Percentiles rank a stretch among this genome's conserved stretches.
These are phyloP conservation scores for Hymenoscyphus repandus DNA, from an alignment of 2,329 filamentous ascomycete genomes.

Conservation along the genomic window DNA sequence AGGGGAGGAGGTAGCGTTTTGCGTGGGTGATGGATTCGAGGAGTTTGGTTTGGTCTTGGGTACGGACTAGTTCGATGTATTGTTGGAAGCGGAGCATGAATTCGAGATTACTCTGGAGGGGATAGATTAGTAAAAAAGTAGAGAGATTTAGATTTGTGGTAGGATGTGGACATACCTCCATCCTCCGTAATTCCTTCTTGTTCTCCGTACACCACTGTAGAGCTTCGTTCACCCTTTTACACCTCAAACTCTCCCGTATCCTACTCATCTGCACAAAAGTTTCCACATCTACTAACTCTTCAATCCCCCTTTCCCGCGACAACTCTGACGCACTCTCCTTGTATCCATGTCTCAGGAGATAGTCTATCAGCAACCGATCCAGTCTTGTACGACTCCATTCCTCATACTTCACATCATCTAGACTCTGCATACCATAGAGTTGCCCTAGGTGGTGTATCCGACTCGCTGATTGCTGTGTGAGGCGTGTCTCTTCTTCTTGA, in stretches of 20 bases:
- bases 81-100: constrained; percentile 92
- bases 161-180: constrained; percentile 52
- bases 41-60: constrained; percentile 56
- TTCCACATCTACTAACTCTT: constrained; percentile 79
- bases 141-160: not conserved
- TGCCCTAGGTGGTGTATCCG: constrained; percentile 77
- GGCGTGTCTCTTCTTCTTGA: constrained; percentile 71
- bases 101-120: constrained; percentile 68
- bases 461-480: constrained; percentile 71
- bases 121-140: constrained; percentile 6
- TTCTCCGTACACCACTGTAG: constrained; percentile 90
- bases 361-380: constrained; percentile 85
- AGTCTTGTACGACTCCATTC: constrained; percentile 78
- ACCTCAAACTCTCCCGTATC: constrained; percentile 68
- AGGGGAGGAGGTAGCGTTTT: constrained; percentile 71
- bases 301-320: constrained; percentile 69
- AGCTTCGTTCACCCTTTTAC: constrained; percentile 70
- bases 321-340: constrained; percentile 69
- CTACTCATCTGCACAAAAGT: constrained; percentile 79
- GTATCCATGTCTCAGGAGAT: constrained; percentile 80
- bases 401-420: constrained; percentile 92
- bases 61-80: constrained; percentile 84
- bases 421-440: constrained; percentile 70
- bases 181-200: constrained; percentile 85
- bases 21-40: constrained; percentile 78